These are phyloP conservation scores for Zymoseptoria brevis DNA, from an alignment of 2,329 filamentous ascomycete species.

Conservation along the genomic window DNA sequence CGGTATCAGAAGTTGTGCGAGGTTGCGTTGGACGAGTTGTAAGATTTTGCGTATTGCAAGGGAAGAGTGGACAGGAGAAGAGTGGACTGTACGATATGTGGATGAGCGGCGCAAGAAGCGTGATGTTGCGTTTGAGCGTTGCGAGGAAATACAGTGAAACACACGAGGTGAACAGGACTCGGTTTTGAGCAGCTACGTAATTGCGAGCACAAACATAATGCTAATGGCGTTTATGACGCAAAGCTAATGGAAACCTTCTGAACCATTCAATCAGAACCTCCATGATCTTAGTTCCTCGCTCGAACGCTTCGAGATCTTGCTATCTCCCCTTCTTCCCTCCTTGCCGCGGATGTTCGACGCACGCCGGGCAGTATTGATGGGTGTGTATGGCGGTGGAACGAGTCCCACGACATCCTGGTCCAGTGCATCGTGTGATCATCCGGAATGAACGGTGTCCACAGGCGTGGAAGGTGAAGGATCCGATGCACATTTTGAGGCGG, in stretches of 20 bases:
- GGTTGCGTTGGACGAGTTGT: slow-evolving; percentile 25
- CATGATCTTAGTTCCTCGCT: no score
- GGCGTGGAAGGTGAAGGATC: not conserved
- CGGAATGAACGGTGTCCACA: not conserved
- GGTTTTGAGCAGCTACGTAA: not conserved
- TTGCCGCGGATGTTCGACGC: not conserved
- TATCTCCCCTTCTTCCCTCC: not conserved
- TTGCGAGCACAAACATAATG: not conserved
- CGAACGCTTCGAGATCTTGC: not conserved
- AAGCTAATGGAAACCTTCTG: not conserved
- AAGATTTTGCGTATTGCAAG: not conserved
- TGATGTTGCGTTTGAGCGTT: not conserved
- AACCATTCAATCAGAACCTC: not conserved
- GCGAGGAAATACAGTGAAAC: not conserved
- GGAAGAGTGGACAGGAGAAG: not conserved
- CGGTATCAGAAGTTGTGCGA: slow-evolving; percentile 24
- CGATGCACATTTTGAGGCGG: not conserved
- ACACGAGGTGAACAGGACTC: not conserved
- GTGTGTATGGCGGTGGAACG: not conserved
- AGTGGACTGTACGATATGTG: not conserved
- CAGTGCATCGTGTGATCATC: not conserved
- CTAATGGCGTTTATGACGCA: not conserved
- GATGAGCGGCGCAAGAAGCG: not conserved
- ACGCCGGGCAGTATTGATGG: not conserved
- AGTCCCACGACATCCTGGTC: not conserved